phyloP scores from a whole-genome alignment of 768 basidiomycete species.

The Russula abietina region DNA sequence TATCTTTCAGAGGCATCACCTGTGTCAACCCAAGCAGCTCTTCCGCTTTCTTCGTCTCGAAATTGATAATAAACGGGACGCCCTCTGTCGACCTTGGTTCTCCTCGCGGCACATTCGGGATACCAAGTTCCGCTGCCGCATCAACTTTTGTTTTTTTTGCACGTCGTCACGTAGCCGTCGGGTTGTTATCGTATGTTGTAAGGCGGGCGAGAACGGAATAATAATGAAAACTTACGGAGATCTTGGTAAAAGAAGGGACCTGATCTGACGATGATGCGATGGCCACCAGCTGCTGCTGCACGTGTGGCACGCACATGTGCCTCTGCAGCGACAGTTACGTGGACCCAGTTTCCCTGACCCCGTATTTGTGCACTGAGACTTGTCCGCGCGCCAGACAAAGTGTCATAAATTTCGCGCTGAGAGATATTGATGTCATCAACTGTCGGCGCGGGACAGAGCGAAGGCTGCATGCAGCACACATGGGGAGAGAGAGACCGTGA shows the following conservation, averaged over 20 bases:
- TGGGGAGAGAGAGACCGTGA: no score
- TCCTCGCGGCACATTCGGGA: no score
- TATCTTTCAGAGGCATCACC: no score
- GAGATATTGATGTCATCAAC: constrained; percentile 17
- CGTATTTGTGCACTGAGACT: neutral
- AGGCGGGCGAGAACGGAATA: neutral
- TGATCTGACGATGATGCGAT: constrained; percentile 14
- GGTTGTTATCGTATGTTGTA: neutral
- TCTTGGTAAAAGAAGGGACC: constrained; percentile 16
- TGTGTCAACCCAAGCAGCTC: no score
- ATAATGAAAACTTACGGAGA: constrained; percentile 3
- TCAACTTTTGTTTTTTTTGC: no score
- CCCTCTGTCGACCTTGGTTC: no score
- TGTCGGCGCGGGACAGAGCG: constrained; percentile 27
- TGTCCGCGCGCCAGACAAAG: neutral
- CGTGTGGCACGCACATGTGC: constrained; percentile 16
- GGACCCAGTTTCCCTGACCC: constrained; percentile 8
- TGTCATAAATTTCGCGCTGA: constrained; percentile 12
- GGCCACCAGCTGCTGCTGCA: constrained; percentile 1
- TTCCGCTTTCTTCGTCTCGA: no score
- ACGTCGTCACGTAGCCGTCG: no score
- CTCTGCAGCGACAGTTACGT: constrained; percentile 1
- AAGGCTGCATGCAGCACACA: constrained; percentile 27
- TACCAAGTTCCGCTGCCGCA: no score
- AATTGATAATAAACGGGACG: no score